Evolutionary conservation across 192 early-diverging fungal species (phyloP).

Genomic region (Polychytrium aggregatum): DNA sequence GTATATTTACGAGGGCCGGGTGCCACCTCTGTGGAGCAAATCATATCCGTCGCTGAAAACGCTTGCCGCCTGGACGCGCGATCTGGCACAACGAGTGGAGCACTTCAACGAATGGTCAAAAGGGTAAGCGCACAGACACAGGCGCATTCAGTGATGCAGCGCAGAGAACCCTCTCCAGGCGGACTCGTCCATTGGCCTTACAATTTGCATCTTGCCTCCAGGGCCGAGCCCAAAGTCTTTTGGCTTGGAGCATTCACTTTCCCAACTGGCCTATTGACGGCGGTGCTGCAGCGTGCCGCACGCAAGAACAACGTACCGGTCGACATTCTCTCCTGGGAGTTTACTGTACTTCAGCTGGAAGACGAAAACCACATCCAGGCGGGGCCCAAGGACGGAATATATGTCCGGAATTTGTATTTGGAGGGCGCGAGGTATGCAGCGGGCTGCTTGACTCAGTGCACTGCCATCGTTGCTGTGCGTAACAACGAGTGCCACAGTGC

Average conservation of each 20-base stretch:
- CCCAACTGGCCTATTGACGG: slow-evolving; percentile 48
- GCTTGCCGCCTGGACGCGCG: slow-evolving; percentile 41
- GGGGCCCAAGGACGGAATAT: slow-evolving; percentile 46
- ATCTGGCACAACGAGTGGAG: slow-evolving; percentile 38
- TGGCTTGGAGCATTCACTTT: slow-evolving; percentile 49
- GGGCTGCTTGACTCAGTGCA: not conserved
- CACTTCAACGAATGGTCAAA: slow-evolving; percentile 51
- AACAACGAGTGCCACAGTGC: too few relatives aligned
- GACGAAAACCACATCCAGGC: slow-evolving; percentile 37
- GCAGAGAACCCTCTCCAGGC: too few relatives aligned
- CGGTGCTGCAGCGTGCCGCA: slow-evolving; percentile 47
- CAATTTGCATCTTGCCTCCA: too few relatives aligned
- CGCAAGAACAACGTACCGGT: slow-evolving; percentile 43
- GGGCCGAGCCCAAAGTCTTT: slow-evolving; percentile 39
- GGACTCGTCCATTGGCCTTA: too few relatives aligned
- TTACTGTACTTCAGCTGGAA: slow-evolving; percentile 44
- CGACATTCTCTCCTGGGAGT: slow-evolving; percentile 47
- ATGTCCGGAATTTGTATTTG: slow-evolving; percentile 41
- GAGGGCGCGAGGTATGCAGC: slow-evolving; percentile 47
- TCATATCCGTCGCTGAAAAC: slow-evolving; percentile 40
- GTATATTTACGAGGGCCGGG: slow-evolving; percentile 36
- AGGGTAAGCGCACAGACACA: slow-evolving; percentile 25
- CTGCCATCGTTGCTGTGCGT: not conserved
- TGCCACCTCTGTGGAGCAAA: slow-evolving; percentile 48
- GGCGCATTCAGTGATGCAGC: too few relatives aligned